Percentiles rank a stretch among this genome's conserved stretches.
These are phyloP conservation scores for Beta corolliflora DNA, from an alignment of 179 eudicot genomes.

Conservation along the genomic window DNA sequence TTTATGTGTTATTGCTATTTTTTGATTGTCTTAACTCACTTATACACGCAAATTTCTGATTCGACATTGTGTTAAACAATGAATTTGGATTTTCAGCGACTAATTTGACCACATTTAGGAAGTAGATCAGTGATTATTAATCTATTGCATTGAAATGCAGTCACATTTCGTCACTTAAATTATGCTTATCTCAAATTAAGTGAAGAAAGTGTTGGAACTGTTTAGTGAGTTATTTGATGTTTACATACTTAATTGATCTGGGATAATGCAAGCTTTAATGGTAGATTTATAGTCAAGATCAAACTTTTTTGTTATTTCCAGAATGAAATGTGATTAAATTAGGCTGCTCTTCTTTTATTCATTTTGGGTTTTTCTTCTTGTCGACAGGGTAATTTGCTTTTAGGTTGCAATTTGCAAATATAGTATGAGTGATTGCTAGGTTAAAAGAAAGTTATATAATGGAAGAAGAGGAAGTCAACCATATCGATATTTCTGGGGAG, in stretches of 20 bases:
- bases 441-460: constrained; percentile 27
- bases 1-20: neutral
- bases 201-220: neutral
- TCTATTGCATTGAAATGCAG: neutral
- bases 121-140: neutral
- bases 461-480: constrained; percentile 61
- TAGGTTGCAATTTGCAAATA: constrained; percentile 26
- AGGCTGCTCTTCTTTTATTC: neutral
- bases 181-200: neutral
- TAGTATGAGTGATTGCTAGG: constrained; percentile 33
- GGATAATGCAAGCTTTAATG: neutral
- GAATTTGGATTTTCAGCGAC: neutral
- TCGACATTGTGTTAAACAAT: neutral
- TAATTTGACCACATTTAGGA: neutral
- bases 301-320: neutral
- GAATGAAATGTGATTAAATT: neutral
- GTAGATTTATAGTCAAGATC: constrained; percentile 1
- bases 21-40: neutral
- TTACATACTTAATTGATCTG: neutral
- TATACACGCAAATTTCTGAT: neutral
- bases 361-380: neutral
- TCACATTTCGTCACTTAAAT: neutral
- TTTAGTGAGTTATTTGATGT: neutral
- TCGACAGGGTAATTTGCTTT: constrained; percentile 8
- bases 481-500: constrained; percentile 35